Base-by-base conservation (phyloP, 192 early-diverging fungal genomes). In the Coemansia guatemalensis region DNA sequence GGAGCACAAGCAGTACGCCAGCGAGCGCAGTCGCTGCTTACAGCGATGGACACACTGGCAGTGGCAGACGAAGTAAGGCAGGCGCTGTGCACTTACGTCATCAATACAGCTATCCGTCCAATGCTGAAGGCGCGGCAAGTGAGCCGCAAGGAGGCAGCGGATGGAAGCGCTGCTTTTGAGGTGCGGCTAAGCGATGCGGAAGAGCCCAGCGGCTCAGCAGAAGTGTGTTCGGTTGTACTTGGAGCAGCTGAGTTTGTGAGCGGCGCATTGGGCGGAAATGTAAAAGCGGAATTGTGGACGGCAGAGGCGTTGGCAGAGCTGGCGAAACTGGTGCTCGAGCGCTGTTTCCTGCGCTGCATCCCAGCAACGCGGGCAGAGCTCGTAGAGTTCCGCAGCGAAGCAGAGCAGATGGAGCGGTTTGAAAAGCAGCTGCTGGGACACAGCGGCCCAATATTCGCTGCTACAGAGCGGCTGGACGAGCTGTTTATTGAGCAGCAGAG, bases 401-500 rank as follows among this genome's bases (percentile, higher is more conserved):
- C 53, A 26, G 56, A 64, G 48, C 24, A 27, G 21, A 54, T 76
- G 56, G 53, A 62, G 8, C 55, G n/a, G 17, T 71, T 71, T 56
- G 74, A 76, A 22, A 39, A 47, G 18, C 4, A 21, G 24, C 27
- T 76, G 14, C 25, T 69, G 39, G 68, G 35, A 11, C 25, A 25
- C 20, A 14, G 57, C 17, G 14, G 49, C 3, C 74, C 74, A 18
- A 76, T 76, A 3, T 54, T 18, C 14, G 2, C 25, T 9, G 68
- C 64, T 1, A 68, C 59, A 1, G 50, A 21, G 18, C 68, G 56
- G 14, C 25, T 76, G 26, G 68, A 63, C 3, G 60, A 55, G 49
- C 60, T 76, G 5, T 75, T 68, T 39, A 50, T 56, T 3, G 33
- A 57, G 44, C 62, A 48, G 21, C 67, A 62, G 21, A 69, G 73